phyloP scores from a whole-genome alignment of 2,329 filamentous ascomycete genomes.

The Aspergillus sp. region DNA sequence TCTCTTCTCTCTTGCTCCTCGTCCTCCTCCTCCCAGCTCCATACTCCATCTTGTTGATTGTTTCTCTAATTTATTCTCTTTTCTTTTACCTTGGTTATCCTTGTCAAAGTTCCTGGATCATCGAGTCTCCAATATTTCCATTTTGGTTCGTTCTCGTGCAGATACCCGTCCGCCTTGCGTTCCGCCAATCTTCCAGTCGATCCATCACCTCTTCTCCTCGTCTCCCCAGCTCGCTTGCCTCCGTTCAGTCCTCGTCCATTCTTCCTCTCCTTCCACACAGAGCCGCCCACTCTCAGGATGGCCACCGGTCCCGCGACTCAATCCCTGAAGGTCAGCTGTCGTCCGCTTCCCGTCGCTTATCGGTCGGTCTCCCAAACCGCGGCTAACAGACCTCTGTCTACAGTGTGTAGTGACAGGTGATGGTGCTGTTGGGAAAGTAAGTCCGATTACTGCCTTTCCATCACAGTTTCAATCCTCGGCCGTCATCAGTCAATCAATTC shows the following conservation, averaged over 20 bases:
- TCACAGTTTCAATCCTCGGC: neutral
- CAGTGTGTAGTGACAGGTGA: constrained; percentile 99
- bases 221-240: neutral
- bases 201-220: neutral
- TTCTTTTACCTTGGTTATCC: neutral
- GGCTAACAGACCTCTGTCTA: constrained; percentile 37
- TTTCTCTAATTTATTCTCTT: neutral
- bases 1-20: neutral
- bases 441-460: constrained; percentile 22
- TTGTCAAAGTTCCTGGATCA: neutral
- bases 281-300: constrained; percentile 38
- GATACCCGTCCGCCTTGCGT: neutral
- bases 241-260: neutral
- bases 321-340: constrained; percentile 74
- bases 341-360: constrained; percentile 5
- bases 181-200: neutral
- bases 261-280: neutral
- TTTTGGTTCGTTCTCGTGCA: neutral
- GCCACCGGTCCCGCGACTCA: constrained; percentile 84
- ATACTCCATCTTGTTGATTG: neutral
- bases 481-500: neutral
- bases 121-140: neutral
- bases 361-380: constrained; percentile 16
- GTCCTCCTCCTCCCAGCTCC: neutral
- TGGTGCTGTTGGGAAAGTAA: constrained; percentile 97